phyloP scores from a whole-genome alignment of 371 early-diverging fungal genomes.

The Apophysomyces elegans region DNA sequence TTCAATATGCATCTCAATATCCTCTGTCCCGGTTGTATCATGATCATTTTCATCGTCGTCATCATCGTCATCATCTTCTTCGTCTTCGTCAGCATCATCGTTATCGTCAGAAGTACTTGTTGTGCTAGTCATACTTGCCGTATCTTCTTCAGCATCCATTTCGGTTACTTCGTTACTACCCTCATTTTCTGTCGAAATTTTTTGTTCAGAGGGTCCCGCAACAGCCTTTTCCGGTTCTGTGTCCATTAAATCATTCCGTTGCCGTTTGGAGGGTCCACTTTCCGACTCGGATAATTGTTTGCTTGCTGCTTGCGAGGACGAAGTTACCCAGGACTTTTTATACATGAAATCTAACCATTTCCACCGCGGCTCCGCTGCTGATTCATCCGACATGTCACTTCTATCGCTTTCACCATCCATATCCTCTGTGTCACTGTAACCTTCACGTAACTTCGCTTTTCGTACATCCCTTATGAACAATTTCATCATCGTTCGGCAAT shows the following conservation, averaged over 20 bases:
- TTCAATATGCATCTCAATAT: not conserved
- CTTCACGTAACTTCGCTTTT: constrained; percentile 9
- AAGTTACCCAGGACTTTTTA: not conserved
- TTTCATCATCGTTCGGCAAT: constrained; percentile 10
- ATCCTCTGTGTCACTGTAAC: constrained; percentile 6
- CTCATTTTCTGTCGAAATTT: not conserved
- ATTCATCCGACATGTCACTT: constrained; percentile 6
- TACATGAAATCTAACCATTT: constrained; percentile 27
- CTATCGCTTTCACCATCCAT: not conserved
- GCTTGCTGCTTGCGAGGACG: not conserved
- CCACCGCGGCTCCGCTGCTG: constrained; percentile 14
- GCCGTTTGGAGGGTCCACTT: constrained; percentile 1
- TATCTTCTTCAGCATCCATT: not conserved
- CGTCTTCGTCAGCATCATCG: constrained; percentile 13
- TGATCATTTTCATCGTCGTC: not conserved
- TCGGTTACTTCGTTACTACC: not conserved
- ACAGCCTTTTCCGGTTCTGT: not conserved
- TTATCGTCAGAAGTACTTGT: not conserved
- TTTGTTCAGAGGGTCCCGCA: not conserved
- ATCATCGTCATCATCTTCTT: not conserved
- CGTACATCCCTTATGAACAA: constrained; percentile 2
- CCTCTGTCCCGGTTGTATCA: not conserved
- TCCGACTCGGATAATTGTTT: not conserved
- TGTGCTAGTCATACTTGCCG: not conserved
- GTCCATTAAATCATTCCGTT: not conserved